Percentiles rank a stretch among this genome's conserved stretches.
These are phyloP conservation scores for Benincasa hispida DNA, from an alignment of 306 rosid species.

Conservation along the genomic window DNA sequence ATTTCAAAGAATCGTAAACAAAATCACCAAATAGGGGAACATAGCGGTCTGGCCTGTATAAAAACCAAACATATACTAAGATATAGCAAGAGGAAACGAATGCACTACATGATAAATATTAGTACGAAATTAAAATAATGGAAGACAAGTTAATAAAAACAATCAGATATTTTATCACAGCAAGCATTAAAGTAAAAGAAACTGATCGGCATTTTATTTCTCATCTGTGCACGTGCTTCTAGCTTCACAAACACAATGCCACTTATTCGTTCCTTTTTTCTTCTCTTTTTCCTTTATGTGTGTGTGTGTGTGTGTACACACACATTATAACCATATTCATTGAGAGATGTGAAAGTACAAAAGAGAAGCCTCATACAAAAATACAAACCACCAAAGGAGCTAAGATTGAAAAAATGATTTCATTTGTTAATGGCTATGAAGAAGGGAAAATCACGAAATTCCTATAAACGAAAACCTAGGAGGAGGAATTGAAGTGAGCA, in stretches of 20 bases:
- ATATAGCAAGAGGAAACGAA: background rate
- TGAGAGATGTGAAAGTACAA: background rate
- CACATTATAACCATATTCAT: background rate
- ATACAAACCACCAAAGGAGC: background rate
- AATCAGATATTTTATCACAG: background rate
- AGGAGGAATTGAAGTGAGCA: no score
- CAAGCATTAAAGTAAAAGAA: background rate
- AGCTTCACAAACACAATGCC: background rate
- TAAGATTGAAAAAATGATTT: no score
- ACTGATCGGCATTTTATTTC: background rate
- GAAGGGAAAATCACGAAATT: no score
- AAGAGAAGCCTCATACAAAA: background rate
- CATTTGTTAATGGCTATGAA: no score
- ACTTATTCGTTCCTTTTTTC: background rate
- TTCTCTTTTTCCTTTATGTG: background rate
- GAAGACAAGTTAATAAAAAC: background rate
- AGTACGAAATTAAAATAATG: background rate
- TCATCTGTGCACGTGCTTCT: background rate
- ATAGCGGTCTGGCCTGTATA: constrained; percentile 84
- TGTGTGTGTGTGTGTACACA: no score
- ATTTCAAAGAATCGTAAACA: constrained; percentile 52
- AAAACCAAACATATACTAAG: constrained; percentile 7
- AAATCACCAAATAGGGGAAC: constrained; percentile 59
- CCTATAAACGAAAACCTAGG: no score
- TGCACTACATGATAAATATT: background rate